Base-by-base conservation (phyloP, 768 basidiomycete genomes). In the Paxillus involutus region DNA sequence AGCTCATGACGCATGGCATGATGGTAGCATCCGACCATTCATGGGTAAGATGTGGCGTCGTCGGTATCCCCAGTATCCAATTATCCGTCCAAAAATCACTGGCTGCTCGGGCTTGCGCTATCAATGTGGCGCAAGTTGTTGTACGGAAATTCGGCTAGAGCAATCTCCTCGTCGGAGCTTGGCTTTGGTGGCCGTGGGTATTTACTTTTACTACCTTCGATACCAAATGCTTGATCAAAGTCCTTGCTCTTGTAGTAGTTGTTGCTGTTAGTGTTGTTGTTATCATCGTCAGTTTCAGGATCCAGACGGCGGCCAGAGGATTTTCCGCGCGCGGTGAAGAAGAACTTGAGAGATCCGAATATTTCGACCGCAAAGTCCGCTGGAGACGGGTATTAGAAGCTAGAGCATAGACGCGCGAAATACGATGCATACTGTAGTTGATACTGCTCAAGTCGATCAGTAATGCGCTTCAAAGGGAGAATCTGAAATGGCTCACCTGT, bases 361-460 rank as follows among this genome's bases (percentile, higher is more conserved):
- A 92, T 91, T 70, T 94, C 92, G 45, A 71, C 43, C 1, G 66
- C 59, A 62, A 92, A 91, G 64, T 93, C 90, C 56, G 72, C 85
- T 87, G 51, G 33, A 43, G 42, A 49, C 5, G 43, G 30, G 32
- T 16, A 51, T 63, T 35, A 63, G 55, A 47, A 46, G 13, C 13
- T 49, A 24, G 35, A 53, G 1, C 12, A 41, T 6, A 13, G 8
- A 44, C 12, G 40, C n/a, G 16, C 26, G 26, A 47, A 3, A 32
- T 42, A 39, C 7, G 42, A 19, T 41, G 55, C 80, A 49, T 63
- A 81, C 80, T 55, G 50, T 69, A 74, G 60, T 81, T 81, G 59
- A 81, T 72, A 53, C 79, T 78, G 42, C 41, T 19, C 32, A 44
- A n/a, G 40, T 41, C 14, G 4, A 19, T 61, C 7, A 71, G 53